Conservation (phyloP, 108 stramenopile genomes). For the Craspedostauros australis region DNA sequence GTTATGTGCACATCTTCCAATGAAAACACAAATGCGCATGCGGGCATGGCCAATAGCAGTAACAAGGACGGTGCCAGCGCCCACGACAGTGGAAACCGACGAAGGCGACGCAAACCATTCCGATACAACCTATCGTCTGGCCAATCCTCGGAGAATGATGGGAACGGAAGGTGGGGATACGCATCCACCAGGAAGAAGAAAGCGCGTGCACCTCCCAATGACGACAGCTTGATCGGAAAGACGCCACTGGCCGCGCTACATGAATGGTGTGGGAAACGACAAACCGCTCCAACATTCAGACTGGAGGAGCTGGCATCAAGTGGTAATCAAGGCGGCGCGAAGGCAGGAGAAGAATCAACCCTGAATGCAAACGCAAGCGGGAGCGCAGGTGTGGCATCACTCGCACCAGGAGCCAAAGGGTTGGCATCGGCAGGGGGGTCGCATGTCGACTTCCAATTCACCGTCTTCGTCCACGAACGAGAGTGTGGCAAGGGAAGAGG, state of each 20-base stretch:
- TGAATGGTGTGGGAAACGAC: slow-evolving; percentile 76
- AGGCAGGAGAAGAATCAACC: background rate
- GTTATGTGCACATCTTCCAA: too few relatives aligned
- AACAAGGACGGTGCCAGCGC: too few relatives aligned
- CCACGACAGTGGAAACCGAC: too few relatives aligned
- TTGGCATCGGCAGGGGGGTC: slow-evolving; percentile 2
- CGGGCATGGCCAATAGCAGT: too few relatives aligned
- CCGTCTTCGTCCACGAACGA: slow-evolving; percentile 50
- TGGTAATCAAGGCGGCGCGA: background rate
- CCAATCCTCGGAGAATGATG: too few relatives aligned
- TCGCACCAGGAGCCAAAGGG: background rate
- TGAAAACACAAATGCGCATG: too few relatives aligned
- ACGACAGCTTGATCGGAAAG: slow-evolving; percentile 61
- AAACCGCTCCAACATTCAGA: slow-evolving; percentile 18
- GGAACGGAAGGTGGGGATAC: too few relatives aligned
- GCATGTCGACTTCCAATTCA: slow-evolving; percentile 43
- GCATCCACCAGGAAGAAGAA: slow-evolving; percentile 51
- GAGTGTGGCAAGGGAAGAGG: slow-evolving; percentile 63
- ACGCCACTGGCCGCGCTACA: slow-evolving; percentile 70
- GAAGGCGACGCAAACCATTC: too few relatives aligned
- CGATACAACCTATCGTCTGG: too few relatives aligned
- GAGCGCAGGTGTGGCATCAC: background rate
- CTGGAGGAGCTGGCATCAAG: background rate
- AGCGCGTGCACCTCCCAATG: slow-evolving; percentile 29
- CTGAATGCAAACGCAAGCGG: background rate